Conservation (phyloP, 352 stramenopile species). For the Lagenidium giganteum region DNA sequence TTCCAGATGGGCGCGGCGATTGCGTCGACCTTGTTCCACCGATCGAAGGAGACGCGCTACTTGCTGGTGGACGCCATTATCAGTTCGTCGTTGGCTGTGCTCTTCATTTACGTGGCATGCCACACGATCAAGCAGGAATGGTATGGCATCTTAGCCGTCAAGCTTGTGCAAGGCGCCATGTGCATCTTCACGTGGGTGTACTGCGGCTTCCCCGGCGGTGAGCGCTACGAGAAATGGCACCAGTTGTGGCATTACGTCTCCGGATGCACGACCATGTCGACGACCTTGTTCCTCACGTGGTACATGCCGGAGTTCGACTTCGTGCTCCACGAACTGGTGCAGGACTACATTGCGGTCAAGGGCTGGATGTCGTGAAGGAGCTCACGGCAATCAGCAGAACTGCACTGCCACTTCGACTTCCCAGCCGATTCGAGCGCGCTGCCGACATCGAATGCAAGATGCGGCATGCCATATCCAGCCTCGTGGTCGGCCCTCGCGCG, state of each 20-base stretch:
- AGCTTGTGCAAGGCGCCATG: constrained; percentile 40
- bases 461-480: no score
- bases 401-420: no score
- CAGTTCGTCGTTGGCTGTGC: constrained; percentile 57
- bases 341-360: constrained; percentile 46
- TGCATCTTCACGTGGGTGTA: constrained; percentile 81
- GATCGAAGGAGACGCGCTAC: constrained; percentile 81
- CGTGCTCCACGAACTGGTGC: constrained; percentile 66
- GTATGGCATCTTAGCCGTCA: constrained; percentile 70
- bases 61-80: constrained; percentile 73
- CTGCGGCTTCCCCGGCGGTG: constrained; percentile 65
- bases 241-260: constrained; percentile 81
- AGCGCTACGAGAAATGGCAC: constrained; percentile 79
- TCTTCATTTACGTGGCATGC: constrained; percentile 66
- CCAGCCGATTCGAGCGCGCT: no score
- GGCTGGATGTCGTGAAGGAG: constrained; percentile 40
- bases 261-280: constrained; percentile 67
- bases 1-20: constrained; percentile 67
- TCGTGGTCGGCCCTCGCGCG: no score
- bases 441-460: no score
- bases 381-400: no score
- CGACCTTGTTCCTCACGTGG: constrained; percentile 62
- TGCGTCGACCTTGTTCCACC: constrained; percentile 75
- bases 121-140: constrained; percentile 68
- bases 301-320: constrained; percentile 80